These are phyloP conservation scores for Parathielavia hyrcaniae DNA, from an alignment of 495 filamentous ascomycete genomes.

Conservation along the genomic window DNA sequence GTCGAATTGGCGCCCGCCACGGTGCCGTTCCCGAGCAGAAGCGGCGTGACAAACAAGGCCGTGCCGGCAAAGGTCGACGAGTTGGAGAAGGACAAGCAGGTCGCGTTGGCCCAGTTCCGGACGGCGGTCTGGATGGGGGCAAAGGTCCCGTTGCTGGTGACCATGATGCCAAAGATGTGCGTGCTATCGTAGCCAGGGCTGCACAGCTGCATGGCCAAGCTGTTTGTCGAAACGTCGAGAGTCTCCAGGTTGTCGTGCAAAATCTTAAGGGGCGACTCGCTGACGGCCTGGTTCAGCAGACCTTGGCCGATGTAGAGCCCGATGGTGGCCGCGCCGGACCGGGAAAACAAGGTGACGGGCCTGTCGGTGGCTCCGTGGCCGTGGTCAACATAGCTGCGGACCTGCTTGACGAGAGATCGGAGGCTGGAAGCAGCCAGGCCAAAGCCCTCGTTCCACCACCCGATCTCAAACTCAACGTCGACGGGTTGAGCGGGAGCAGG, in stretches of 20 bases:
- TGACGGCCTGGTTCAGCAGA: slow-evolving; percentile 27
- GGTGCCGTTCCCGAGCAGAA: neutral
- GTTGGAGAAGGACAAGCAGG: slow-evolving; percentile 27
- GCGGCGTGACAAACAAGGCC: slow-evolving; percentile 20
- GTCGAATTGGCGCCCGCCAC: neutral
- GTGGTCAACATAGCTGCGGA: slow-evolving; percentile 11
- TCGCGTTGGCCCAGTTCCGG: slow-evolving; percentile 32
- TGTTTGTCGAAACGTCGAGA: neutral
- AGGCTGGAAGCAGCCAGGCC: neutral
- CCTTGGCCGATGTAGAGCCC: slow-evolving; percentile 24
- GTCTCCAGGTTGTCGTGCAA: neutral
- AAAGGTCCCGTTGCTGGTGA: slow-evolving; percentile 32
- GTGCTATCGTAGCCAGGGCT: slow-evolving; percentile 20
- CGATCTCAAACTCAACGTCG: slow-evolving; percentile 9
- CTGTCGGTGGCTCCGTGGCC: slow-evolving; percentile 2
- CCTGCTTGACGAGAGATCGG: slow-evolving; percentile 8
- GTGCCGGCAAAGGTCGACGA: slow-evolving; percentile 20
- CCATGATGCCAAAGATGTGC: slow-evolving; percentile 35
- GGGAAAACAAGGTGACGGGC: slow-evolving; percentile 15
- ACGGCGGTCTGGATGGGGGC: slow-evolving; percentile 31
- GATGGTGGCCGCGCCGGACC: slow-evolving; percentile 11
- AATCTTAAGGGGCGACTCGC: slow-evolving; percentile 22
- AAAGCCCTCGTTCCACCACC: slow-evolving; percentile 8
- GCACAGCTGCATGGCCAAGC: slow-evolving; percentile 38
- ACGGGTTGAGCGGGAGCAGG: neutral